Evolutionary conservation across 2,329 filamentous ascomycete genomes (phyloP), one percentile per base, ranked within the genome.

Genomic region (Botrytis tulipae): DNA sequence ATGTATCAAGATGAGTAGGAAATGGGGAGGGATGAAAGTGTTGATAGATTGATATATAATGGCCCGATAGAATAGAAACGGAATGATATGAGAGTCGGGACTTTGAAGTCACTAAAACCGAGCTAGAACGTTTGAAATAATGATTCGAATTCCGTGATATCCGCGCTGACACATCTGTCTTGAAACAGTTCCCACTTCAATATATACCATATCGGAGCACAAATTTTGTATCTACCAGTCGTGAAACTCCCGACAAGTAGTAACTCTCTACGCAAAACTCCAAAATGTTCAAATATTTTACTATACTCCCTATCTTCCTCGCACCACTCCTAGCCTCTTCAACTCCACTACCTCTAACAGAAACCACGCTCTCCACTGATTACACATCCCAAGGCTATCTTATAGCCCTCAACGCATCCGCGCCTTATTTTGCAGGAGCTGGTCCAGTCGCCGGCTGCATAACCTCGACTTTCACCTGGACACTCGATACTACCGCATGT

Each of bases 381-480:
- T 71, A 71, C 57, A 65, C 59, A 22, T 51, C 69, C n/a, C 42
- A 29, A n/a, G 59, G 69, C 1, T 42, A 71, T 10, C 59, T 72
- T 8, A 14, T 66, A 20, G 46, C 60, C 4, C 70, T 72, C 16
- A 67, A 72, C 37, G 70, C 61, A 12, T 67, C 70, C 3, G 8
- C 70, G 10, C 46, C 60, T 14, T 72, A 72, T 67, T 66, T 66
- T 18, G n/a, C 61, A 4, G 70, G 46, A 14, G 61, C 46, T 8
- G 70, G 60, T 16, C 70, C 70, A 5, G 1, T 67, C 18, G 12
- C 44, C 9, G 61, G 70, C 14, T 72, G 60, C 12, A 67, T 72
- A n/a, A 72, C 70, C 6, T 72, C 70, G 10, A 16, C 6, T 37
- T 72, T 72, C 29, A 54, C 61, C 4, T 72, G 70, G 70, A 67